Evolutionary conservation across 1,284 basidiomycete species (phyloP).

Genomic region (Schizophyllum amplum): DNA sequence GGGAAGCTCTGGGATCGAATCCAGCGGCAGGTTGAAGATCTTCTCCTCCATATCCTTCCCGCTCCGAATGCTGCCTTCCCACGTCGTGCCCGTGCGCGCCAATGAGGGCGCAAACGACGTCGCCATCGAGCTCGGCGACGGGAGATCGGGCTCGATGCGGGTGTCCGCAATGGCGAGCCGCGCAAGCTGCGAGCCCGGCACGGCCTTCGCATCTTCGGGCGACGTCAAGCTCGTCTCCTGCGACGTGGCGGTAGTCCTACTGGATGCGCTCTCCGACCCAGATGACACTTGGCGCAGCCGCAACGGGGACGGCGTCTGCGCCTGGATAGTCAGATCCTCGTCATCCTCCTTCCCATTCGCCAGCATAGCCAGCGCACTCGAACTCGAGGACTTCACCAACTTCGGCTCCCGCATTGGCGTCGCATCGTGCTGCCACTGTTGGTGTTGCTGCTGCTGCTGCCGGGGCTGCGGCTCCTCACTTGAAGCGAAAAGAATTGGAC

Average conservation of each 20-base stretch:
- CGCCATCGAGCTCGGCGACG: slow-evolving; percentile 41
- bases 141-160: slow-evolving; percentile 30
- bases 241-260: not conserved
- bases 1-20: slow-evolving; percentile 22
- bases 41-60: slow-evolving; percentile 42
- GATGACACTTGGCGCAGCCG: slow-evolving; percentile 23
- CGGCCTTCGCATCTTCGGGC: slow-evolving; percentile 21
- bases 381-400: slow-evolving; percentile 25
- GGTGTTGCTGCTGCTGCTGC: not conserved
- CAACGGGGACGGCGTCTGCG: slow-evolving; percentile 25
- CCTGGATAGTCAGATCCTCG: slow-evolving; percentile 50
- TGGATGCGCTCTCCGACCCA: slow-evolving; percentile 32
- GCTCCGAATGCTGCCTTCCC: slow-evolving; percentile 37
- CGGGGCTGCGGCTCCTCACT: not conserved
- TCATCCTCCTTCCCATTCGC: slow-evolving; percentile 31
- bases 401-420: slow-evolving; percentile 12
- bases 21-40: slow-evolving; percentile 31
- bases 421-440: not conserved
- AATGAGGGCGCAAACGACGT: slow-evolving; percentile 30
- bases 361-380: slow-evolving; percentile 26
- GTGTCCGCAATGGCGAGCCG: slow-evolving; percentile 16
- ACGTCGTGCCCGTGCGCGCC: slow-evolving; percentile 38
- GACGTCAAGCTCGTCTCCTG: not conserved
- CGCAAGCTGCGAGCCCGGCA: slow-evolving; percentile 21
- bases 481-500: slow-evolving; percentile 46